Evolutionary conservation across 1,139 yeast species (phyloP).

Genomic region (Scheffersomyces parashehatae): DNA sequence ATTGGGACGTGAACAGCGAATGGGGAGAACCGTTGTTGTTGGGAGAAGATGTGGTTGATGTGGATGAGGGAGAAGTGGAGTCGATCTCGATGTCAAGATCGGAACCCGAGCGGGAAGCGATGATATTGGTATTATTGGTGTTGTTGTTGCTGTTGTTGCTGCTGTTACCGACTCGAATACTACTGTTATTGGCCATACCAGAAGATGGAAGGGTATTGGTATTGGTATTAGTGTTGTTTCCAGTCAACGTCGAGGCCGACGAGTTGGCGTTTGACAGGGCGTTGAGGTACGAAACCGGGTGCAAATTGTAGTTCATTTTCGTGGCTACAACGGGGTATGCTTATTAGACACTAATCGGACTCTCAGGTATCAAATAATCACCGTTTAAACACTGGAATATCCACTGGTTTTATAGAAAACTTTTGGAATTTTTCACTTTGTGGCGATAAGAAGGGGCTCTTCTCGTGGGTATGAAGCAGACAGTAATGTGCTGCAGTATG

Average conservation of each 20-base stretch:
- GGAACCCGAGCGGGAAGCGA: conserved; percentile 13
- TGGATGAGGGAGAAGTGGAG: conserved; percentile 27
- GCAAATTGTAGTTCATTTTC: conserved; percentile 44
- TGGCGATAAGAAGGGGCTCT: too few relatives aligned
- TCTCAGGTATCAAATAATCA: not conserved
- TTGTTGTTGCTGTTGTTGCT: too few relatives aligned
- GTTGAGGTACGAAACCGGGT: conserved; percentile 47
- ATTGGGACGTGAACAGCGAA: conserved; percentile 39
- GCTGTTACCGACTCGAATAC: too few relatives aligned
- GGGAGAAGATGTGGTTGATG: conserved; percentile 27
- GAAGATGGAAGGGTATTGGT: not conserved
- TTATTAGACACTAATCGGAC: not conserved
- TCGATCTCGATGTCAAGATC: conserved; percentile 31
- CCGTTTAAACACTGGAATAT: too few relatives aligned
- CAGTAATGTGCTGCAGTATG: too few relatives aligned
- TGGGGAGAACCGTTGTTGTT: conserved; percentile 31
- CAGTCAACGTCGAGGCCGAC: conserved; percentile 3
- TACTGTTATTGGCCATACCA: too few relatives aligned
- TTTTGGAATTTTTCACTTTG: too few relatives aligned
- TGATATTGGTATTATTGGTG: too few relatives aligned
- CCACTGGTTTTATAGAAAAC: too few relatives aligned
- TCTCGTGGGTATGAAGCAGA: too few relatives aligned
- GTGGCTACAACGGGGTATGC: too few relatives aligned
- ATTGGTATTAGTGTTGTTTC: conserved; percentile 3
- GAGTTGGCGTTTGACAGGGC: conserved; percentile 26